Conservation (phyloP, 23 red algal genomes). For the Gracilaria vermiculophylla region DNA sequence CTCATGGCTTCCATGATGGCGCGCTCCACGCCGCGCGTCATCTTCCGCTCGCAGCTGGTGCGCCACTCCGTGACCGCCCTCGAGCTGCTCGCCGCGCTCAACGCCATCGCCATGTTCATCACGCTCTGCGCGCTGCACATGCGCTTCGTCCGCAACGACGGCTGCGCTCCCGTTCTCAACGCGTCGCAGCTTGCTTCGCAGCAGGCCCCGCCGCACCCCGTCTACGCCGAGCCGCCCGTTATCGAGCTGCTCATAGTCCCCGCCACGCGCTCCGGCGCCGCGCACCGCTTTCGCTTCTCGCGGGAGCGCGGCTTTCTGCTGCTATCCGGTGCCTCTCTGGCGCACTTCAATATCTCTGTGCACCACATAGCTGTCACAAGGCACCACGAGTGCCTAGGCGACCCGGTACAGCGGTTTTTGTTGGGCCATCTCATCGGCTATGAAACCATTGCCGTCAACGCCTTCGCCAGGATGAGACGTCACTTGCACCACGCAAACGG, state of each 20-base stretch:
- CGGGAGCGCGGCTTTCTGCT: conserved; percentile 82
- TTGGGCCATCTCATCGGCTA: conserved; percentile 74
- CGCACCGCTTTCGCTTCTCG: conserved; percentile 70
- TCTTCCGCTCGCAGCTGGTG: conserved; percentile 34
- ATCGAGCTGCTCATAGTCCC: conserved; percentile 27
- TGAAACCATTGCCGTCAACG: conserved; percentile 85
- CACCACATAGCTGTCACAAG: conserved; percentile 24
- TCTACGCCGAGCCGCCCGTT: conserved; percentile 2
- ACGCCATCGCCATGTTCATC: conserved; percentile 65
- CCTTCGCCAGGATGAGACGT: conserved; percentile 69
- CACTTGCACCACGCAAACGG: conserved; percentile 3
- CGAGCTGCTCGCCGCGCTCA: conserved; percentile 44
- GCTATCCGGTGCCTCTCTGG: conserved; percentile 55
- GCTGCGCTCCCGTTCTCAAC: conserved; percentile 57
- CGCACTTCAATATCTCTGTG: conserved; percentile 55
- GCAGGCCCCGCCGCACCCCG: not conserved
- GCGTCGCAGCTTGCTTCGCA: not conserved
- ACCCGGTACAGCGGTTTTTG: conserved; percentile 44
- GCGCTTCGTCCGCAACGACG: conserved; percentile 66
- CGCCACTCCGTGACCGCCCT: conserved; percentile 26
- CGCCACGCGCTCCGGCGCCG: not conserved
- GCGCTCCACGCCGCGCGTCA: conserved; percentile 32
- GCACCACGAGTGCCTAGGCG: conserved; percentile 67
- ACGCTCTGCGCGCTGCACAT: conserved; percentile 62
- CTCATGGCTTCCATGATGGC: conserved; percentile 74